Evolutionary conservation across 169 alveolate genomes (phyloP).

Genomic region (Cryptosporidium ubiquitum): DNA sequence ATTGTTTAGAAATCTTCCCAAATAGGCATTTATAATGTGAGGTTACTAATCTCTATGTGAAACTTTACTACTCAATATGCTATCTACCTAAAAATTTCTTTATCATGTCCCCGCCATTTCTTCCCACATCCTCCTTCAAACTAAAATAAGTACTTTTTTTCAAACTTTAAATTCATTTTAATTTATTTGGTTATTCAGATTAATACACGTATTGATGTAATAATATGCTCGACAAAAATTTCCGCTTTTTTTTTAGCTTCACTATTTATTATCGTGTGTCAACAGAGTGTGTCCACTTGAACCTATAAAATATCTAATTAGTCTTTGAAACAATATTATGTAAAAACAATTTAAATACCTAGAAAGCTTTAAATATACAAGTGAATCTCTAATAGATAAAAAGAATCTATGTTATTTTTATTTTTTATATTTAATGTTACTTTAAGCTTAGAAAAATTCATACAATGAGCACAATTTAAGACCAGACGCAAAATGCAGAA

Average conservation of each 20-base stretch:
- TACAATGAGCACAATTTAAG: not conserved
- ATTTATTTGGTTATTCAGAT: too few relatives aligned
- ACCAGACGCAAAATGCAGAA: slow-evolving; percentile 37
- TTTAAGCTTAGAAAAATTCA: not conserved
- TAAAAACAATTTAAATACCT: too few relatives aligned
- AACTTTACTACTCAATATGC: too few relatives aligned
- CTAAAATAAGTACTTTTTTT: not conserved
- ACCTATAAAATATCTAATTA: not conserved
- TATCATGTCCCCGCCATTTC: not conserved
- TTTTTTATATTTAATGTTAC: not conserved
- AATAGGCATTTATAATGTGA: not conserved
- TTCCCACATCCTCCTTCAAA: not conserved
- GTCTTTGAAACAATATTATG: too few relatives aligned
- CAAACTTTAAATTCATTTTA: too few relatives aligned
- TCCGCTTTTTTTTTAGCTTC: too few relatives aligned
- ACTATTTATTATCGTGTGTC: not conserved
- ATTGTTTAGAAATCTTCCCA: not conserved
- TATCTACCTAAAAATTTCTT: not conserved
- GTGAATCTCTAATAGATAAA: not conserved
- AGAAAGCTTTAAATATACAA: too few relatives aligned
- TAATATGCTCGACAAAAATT: not conserved
- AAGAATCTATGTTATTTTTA: not conserved
- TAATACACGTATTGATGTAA: too few relatives aligned
- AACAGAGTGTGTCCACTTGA: too few relatives aligned
- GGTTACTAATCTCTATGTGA: not conserved